These are phyloP conservation scores for Aspergillus biplanus DNA, from an alignment of 495 filamentous ascomycete species.

Conservation along the genomic window DNA sequence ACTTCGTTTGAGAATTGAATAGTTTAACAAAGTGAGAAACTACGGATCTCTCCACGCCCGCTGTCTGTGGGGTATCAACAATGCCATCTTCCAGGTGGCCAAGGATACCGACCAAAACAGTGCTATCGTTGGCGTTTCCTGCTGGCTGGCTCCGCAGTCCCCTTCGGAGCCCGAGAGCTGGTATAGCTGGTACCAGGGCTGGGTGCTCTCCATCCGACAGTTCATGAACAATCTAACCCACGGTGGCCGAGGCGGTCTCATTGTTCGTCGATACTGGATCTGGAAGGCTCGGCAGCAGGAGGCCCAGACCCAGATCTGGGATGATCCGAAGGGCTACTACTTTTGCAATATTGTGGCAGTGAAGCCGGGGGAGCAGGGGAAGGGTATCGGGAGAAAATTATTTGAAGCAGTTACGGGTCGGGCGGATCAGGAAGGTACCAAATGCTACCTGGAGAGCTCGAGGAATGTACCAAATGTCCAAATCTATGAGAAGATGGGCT, in stretches of 20 bases:
- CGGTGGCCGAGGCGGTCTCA: slow-evolving; percentile 63
- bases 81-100: slow-evolving; percentile 66
- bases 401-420: slow-evolving; percentile 59
- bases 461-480: slow-evolving; percentile 63
- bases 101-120: slow-evolving; percentile 39
- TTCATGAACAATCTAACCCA: slow-evolving; percentile 63
- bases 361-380: slow-evolving; percentile 58
- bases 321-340: slow-evolving; percentile 60
- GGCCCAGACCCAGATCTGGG: slow-evolving; percentile 45
- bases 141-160: slow-evolving; percentile 62
- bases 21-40: slow-evolving; percentile 51
- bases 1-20: slow-evolving; percentile 7
- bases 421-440: slow-evolving; percentile 61
- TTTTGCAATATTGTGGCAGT: slow-evolving; percentile 74
- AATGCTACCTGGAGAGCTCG: slow-evolving; percentile 68
- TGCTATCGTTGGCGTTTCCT: slow-evolving; percentile 61
- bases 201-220: slow-evolving; percentile 62
- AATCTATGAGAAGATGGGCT: slow-evolving; percentile 71
- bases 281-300: slow-evolving; percentile 51
- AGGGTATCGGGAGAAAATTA: slow-evolving; percentile 62
- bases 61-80: slow-evolving; percentile 63
- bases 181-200: slow-evolving; percentile 59
- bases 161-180: slow-evolving; percentile 51
- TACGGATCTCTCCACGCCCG: slow-evolving; percentile 57
- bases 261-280: slow-evolving; percentile 66